Percentiles rank a stretch among this genome's conserved stretches.
Conservation (phyloP, 2,329 filamentous ascomycete genomes). For the Dissoconium aciculare region DNA sequence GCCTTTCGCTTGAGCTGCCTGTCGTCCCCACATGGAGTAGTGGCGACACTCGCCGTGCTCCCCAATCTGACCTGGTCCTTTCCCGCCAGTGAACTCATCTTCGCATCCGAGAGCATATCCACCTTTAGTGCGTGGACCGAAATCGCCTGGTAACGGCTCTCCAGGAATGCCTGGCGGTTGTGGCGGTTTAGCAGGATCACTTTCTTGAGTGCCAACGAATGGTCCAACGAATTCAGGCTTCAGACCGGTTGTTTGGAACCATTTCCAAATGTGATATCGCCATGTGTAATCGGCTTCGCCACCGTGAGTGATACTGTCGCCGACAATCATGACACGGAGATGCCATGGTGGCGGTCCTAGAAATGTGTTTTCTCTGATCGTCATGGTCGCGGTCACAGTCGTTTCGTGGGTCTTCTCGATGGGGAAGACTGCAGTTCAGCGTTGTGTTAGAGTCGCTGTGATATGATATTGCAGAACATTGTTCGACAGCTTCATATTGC, state of each 20-base stretch:
- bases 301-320: conserved; percentile 16
- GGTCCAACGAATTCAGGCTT: conserved; percentile 24
- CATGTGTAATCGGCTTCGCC: conserved; percentile 30
- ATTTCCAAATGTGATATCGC: conserved; percentile 30
- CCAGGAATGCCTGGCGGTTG: conserved; percentile 8
- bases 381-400: too few relatives aligned
- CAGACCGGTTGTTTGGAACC: conserved; percentile 20
- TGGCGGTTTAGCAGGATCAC: conserved; percentile 4
- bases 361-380: neutral
- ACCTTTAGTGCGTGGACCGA: neutral
- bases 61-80: neutral
- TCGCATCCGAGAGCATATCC: neutral
- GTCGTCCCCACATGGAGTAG: conserved; percentile 24
- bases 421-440: too few relatives aligned
- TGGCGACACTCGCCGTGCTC: conserved; percentile 14
- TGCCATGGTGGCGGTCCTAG: neutral
- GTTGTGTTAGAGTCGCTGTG: too few relatives aligned
- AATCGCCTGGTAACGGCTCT: conserved; percentile 1
- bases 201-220: conserved; percentile 22
- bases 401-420: too few relatives aligned
- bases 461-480: too few relatives aligned
- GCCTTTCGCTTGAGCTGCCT: conserved; percentile 21
- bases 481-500: too few relatives aligned
- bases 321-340: conserved; percentile 12
- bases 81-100: neutral